Percentiles rank a stretch among this genome's conserved stretches.
Conservation (phyloP, 2,329 filamentous ascomycete genomes). For the Chaetomiaceae sp. region DNA sequence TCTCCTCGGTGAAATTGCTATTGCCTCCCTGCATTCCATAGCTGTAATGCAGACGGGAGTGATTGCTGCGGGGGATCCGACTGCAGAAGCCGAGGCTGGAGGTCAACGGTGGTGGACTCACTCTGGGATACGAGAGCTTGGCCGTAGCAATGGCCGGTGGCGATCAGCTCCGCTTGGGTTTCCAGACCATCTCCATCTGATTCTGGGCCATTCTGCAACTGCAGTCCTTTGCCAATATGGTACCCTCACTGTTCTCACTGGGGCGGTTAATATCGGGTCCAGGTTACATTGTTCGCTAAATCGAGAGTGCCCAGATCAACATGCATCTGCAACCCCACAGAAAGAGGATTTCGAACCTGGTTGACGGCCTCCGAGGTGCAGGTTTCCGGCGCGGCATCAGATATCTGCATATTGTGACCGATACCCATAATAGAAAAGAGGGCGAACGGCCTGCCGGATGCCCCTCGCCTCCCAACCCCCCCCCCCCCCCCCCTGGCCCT, state of each 20-base stretch:
- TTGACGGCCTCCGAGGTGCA: background rate
- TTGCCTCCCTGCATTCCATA: too few relatives aligned
- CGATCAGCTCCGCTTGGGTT: background rate
- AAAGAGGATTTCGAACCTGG: background rate
- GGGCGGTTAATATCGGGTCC: constrained; percentile 10
- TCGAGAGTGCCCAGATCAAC: constrained; percentile 9
- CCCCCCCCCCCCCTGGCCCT: too few relatives aligned
- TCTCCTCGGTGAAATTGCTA: too few relatives aligned
- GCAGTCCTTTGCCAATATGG: background rate
- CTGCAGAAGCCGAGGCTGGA: background rate
- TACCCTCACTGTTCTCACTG: background rate
- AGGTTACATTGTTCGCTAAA: constrained; percentile 11
- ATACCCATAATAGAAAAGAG: background rate
- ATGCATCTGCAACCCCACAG: constrained; percentile 12
- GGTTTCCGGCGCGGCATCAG: background rate
- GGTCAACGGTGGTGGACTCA: background rate
- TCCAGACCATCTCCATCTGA: background rate
- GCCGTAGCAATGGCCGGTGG: background rate
- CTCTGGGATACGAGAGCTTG: background rate
- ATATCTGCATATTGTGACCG: too few relatives aligned
- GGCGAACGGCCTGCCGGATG: background rate
- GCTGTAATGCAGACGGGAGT: constrained; percentile 5
- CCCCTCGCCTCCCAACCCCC: too few relatives aligned
- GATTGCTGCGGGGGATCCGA: background rate
- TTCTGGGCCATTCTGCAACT: background rate